phyloP scores from a whole-genome alignment of 257 asterid genomes.

The Fraxinus cuspidata region DNA sequence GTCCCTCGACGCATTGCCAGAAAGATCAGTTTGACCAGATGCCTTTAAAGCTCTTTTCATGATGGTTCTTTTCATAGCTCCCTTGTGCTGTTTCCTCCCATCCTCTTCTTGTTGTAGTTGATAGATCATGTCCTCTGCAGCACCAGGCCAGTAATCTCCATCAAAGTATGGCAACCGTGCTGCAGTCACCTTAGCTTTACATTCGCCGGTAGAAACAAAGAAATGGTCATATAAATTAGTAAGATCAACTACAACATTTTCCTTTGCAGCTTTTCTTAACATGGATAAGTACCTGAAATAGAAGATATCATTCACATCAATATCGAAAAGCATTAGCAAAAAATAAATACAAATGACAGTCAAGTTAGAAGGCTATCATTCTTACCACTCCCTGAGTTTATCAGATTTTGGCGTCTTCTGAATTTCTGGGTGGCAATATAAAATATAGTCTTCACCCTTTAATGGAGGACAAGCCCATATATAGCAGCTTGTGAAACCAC shows the following conservation, averaged over 20 bases:
- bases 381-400: slow-evolving; percentile 96
- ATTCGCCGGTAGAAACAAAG: slow-evolving; percentile 76
- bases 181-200: slow-evolving; percentile 92
- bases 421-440: slow-evolving; percentile 99
- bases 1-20: slow-evolving; percentile 91
- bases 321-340: slow-evolving; percentile 10
- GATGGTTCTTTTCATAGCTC: slow-evolving; percentile 63
- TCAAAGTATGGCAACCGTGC: slow-evolving; percentile 95
- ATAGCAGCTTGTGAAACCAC: slow-evolving; percentile 96
- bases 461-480: slow-evolving; percentile 99
- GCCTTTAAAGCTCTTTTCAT: slow-evolving; percentile 91
- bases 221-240: slow-evolving; percentile 90
- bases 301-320: slow-evolving; percentile 31
- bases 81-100: slow-evolving; percentile 79
- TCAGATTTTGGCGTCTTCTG: slow-evolving; percentile 98
- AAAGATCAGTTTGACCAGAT: slow-evolving; percentile 89
- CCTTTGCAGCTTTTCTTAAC: slow-evolving; percentile 88
- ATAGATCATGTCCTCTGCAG: slow-evolving; percentile 93
- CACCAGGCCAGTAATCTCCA: slow-evolving; percentile 99
- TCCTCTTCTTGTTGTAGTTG: slow-evolving; percentile 96
- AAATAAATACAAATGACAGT: slow-evolving; percentile 8
- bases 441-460: slow-evolving; percentile 96
- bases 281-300: slow-evolving; percentile 84
- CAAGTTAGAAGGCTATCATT: slow-evolving; percentile 20
- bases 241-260: slow-evolving; percentile 79